Evolutionary conservation across 352 stramenopile genomes (phyloP).

Genomic region (Globisporangium recalcitrans): DNA sequence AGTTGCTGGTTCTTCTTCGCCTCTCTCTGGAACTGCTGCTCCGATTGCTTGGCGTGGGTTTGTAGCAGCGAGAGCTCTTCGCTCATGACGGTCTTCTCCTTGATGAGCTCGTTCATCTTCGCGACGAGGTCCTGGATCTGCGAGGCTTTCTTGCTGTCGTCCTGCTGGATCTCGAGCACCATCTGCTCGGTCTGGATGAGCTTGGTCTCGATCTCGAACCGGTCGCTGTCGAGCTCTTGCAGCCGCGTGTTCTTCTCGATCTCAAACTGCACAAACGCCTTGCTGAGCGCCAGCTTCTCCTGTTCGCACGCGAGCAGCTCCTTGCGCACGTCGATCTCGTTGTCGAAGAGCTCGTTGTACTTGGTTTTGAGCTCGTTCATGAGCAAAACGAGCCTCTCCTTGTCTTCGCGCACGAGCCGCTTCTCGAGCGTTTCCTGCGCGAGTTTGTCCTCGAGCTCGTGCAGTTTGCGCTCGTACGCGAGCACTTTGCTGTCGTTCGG

Average conservation of each 20-base stretch:
- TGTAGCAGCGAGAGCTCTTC: constrained; percentile 39
- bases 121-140: constrained; percentile 52
- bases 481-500: constrained; percentile 6
- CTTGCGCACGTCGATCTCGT: constrained; percentile 48
- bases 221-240: constrained; percentile 50
- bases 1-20: constrained; percentile 64
- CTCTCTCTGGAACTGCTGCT: constrained; percentile 29
- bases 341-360: constrained; percentile 59
- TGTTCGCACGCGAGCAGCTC: constrained; percentile 59
- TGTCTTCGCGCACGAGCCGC: constrained; percentile 41
- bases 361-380: constrained; percentile 47
- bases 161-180: constrained; percentile 56
- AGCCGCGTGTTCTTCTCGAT: constrained; percentile 35
- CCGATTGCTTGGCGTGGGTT: constrained; percentile 23
- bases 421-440: constrained; percentile 36
- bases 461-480: constrained; percentile 26
- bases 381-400: constrained; percentile 32
- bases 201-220: constrained; percentile 60
- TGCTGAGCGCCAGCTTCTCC: constrained; percentile 62
- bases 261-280: constrained; percentile 64
- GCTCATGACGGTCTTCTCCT: constrained; percentile 31
- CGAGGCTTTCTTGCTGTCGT: constrained; percentile 44
- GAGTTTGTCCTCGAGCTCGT: constrained; percentile 39
- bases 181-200: constrained; percentile 57
- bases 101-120: constrained; percentile 51